Evolutionary conservation across 306 rosid genomes (phyloP), one percentile per base, ranked within the genome.

Genomic region (Cucumis melo): DNA sequence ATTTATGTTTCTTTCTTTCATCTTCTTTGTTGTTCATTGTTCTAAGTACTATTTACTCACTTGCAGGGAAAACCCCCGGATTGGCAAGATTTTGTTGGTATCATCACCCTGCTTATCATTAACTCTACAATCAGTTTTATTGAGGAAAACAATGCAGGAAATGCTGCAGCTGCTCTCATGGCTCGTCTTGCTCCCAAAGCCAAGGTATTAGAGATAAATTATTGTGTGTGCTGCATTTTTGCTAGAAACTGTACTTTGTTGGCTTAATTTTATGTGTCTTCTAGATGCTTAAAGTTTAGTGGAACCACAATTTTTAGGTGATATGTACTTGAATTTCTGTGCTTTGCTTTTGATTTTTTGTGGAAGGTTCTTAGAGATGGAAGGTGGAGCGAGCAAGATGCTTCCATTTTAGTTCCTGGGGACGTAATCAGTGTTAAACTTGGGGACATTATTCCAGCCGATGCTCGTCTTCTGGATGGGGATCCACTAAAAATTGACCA

Each of bases 41-140:
- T 66, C 53, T 66, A 24, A 60, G n/a, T 41, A 32, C 53, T 53
- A 19, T 75, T 70, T 55, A 3, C 36, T 38, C 9, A 58, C 23
- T 2, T 81, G 87, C 86, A 95, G 98, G 91, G 91, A 38, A 95
- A 90, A 81, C 90, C 93, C 16, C 99, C 98, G 27, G 99, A 95
- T 44, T 95, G 99, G 99, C 99, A 95, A 87, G 99, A 95, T 57
- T 95, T 95, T 82, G 99, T 95, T 79, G 99, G 99, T 53, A 92
- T 95, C 79, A 95, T 95, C 58, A 91, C 91, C 32, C 88, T 95
- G 76, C 97, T 95, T 82, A 0, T 95, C 79, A 95, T 95, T 84
- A 95, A 95, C 85, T 95, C 99, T 12, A 95, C 98, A 20, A 95
- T 92, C 53, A 95, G 99, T 92, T 95, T 95, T 82, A 89, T 95